Evolutionary conservation across 345 rosid genomes (phyloP), one percentile per base, ranked within the genome.

Genomic region (Lagerstroemia speciosa): DNA sequence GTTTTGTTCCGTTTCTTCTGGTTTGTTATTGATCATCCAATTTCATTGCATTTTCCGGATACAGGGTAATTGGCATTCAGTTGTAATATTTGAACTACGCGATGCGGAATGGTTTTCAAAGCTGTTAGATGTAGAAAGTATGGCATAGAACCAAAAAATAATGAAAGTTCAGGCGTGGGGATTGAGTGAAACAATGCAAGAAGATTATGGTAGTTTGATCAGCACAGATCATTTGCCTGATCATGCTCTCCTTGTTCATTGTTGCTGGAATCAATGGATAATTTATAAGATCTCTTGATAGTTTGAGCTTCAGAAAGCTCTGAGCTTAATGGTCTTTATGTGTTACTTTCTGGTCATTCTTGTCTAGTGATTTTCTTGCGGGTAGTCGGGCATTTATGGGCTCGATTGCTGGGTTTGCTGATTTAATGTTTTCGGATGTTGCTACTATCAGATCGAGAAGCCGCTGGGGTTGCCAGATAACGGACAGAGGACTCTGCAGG

Each of bases 381-480:
- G 55, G 8, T 5, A 50, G 24, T 50, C 8, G 7, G 6, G 55
- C 16, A 50, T 22, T 50, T 50, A 50, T 22, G 7, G n/a, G 24
- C 24, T 53, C 29, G 4, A 22, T 64, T 8, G 10, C 11, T 65
- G 33, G 32, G 27, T 65, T 34, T 68, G 55, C 30, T 30, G 32
- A 30, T 2, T 0, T 68, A 43, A 40, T 12, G 22, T 16, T 46
- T 24, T 27, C 5, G 38, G 46, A 27, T 27, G 67, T 24, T 73
- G 22, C 22, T 15, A 20, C 71, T 76, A 75, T 38, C 83, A 94
- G 96, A 74, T 88, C 96, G 16, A 81, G 91, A 75, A 89, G 91
- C 66, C 77, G 95, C 16, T 94, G 99, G 99, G 97, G 88, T 76
- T 91, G 95, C 76, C 96, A 94, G 76, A 76, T 88, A 74, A 91